Conservation (phyloP, 495 filamentous ascomycete species). For the Letharia columbiana region DNA sequence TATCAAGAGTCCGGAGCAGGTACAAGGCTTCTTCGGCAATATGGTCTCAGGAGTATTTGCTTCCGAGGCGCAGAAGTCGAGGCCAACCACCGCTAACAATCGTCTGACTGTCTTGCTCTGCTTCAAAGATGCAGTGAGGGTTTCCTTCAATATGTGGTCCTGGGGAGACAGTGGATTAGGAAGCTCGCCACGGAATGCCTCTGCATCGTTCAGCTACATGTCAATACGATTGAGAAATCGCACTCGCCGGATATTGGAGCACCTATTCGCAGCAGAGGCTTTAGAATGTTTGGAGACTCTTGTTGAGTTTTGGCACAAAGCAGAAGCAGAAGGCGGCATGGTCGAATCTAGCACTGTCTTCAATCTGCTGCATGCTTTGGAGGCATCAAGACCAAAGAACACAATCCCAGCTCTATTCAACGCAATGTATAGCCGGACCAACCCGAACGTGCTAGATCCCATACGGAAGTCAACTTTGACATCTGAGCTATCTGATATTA, state of each 20-base stretch:
- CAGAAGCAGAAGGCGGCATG: conserved; percentile 30
- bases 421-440: conserved; percentile 88
- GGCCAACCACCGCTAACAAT: conserved; percentile 80
- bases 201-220: conserved; percentile 78
- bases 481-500: conserved; percentile 68
- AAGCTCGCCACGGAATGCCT: conserved; percentile 51
- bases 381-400: conserved; percentile 84
- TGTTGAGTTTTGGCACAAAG: conserved; percentile 66
- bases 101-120: conserved; percentile 88
- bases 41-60: conserved; percentile 93
- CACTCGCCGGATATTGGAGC: conserved; percentile 77
- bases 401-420: conserved; percentile 96
- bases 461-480: conserved; percentile 78
- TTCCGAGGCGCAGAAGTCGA: conserved; percentile 62
- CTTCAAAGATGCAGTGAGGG: conserved; percentile 88
- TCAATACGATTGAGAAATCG: conserved; percentile 83
- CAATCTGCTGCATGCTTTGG: conserved; percentile 79
- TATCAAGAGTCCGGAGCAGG: conserved; percentile 72
- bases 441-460: conserved; percentile 69
- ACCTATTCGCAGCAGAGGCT: conserved; percentile 88
- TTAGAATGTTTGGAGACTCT: conserved; percentile 89
- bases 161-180: conserved; percentile 66
- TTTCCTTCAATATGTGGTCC: conserved; percentile 90
- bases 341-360: conserved; percentile 46
- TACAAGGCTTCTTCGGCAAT: conserved; percentile 89